These are phyloP conservation scores for Thinopyrum elongatum DNA, from an alignment of 176 grass and related monocot genomes.

Conservation along the genomic window DNA sequence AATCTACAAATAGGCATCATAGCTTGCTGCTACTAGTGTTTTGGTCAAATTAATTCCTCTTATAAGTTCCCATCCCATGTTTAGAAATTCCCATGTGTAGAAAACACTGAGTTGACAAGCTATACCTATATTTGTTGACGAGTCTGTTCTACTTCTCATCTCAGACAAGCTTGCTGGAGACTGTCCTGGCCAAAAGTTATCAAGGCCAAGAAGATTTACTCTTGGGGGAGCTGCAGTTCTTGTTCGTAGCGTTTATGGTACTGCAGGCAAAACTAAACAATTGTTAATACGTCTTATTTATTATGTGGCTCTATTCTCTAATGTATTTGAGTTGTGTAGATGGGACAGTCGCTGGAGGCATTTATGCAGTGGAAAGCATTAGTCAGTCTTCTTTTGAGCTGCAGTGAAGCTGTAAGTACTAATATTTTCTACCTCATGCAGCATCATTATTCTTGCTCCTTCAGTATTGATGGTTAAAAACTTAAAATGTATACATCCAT, in stretches of 20 bases:
- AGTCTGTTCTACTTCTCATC: constrained; percentile 40
- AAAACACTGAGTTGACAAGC: background rate
- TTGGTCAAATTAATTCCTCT: background rate
- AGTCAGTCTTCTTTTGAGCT: constrained; percentile 83
- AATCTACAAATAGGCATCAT: constrained; percentile 9
- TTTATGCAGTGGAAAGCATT: constrained; percentile 95
- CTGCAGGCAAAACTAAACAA: background rate
- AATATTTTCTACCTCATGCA: background rate
- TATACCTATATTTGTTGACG: constrained; percentile 24
- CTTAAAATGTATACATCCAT: background rate
- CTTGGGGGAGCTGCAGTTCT: constrained; percentile 82
- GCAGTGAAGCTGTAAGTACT: constrained; percentile 76
- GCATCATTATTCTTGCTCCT: background rate
- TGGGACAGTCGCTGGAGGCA: constrained; percentile 83
- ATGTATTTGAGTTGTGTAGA: constrained; percentile 48
- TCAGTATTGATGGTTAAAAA: background rate
- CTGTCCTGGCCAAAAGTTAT: constrained; percentile 59
- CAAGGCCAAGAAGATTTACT: constrained; percentile 72
- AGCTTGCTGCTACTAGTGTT: background rate
- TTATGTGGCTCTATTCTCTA: background rate
- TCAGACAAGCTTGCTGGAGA: constrained; percentile 82
- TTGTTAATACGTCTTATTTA: background rate
- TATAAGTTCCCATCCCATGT: background rate
- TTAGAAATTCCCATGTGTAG: background rate
- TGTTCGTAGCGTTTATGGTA: constrained; percentile 98